Conservation (phyloP, 2,329 filamentous ascomycete species). For the Drechslerella dactyloides region DNA sequence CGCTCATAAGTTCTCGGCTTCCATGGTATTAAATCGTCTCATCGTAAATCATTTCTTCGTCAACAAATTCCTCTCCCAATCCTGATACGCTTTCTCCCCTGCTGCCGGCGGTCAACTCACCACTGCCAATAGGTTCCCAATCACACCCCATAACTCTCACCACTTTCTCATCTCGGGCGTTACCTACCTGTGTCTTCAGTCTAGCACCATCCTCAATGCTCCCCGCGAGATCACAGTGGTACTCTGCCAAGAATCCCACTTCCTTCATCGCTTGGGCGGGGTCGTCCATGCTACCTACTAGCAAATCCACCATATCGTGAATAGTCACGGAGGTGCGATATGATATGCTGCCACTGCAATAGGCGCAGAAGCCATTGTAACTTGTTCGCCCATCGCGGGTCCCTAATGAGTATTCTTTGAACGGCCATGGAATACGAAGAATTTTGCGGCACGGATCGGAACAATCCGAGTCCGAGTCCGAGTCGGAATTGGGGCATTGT, state of each 20-base stretch:
- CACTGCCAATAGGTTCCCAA: not conserved
- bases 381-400: constrained; percentile 42
- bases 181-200: constrained; percentile 19
- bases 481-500: constrained; percentile 18
- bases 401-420: constrained; percentile 25
- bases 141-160: constrained; percentile 19
- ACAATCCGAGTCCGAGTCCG: not conserved
- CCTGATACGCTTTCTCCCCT: not conserved
- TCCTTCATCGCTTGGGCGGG: constrained; percentile 24
- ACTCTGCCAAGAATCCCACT: constrained; percentile 34
- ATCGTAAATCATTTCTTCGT: constrained; percentile 2
- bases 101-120: constrained; percentile 6
- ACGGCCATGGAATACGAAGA: constrained; percentile 38
- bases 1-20: not conserved
- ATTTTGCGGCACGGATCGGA: constrained; percentile 15
- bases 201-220: constrained; percentile 24
- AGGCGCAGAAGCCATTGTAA: constrained; percentile 39
- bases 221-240: constrained; percentile 30
- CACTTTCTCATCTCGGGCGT: constrained; percentile 24
- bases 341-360: constrained; percentile 36
- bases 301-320: constrained; percentile 37
- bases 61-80: not conserved
- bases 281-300: constrained; percentile 45
- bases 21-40: not conserved
- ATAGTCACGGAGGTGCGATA: constrained; percentile 36